phyloP scores from a whole-genome alignment of 768 basidiomycete genomes.

The Sporobolomyces phaffii region DNA sequence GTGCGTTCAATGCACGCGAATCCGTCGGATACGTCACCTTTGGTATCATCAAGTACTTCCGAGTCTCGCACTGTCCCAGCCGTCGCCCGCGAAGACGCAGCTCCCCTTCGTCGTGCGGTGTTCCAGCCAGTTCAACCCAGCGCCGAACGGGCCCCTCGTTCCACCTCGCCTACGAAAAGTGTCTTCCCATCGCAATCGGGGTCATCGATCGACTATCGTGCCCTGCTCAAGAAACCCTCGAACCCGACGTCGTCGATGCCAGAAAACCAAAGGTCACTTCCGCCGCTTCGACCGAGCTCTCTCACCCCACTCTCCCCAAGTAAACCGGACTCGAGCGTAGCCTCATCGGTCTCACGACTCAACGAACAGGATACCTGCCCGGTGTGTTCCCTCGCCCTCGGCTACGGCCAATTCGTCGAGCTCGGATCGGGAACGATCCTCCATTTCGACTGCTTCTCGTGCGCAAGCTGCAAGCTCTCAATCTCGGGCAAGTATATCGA shows the following conservation, averaged over 20 bases:
- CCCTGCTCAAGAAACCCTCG: too few relatives aligned
- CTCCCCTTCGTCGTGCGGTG: not conserved
- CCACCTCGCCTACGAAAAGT: not conserved
- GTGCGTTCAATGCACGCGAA: too few relatives aligned
- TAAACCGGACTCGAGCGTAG: not conserved
- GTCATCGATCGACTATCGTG: too few relatives aligned
- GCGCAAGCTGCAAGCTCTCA: conserved; percentile 13
- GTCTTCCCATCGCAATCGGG: not conserved
- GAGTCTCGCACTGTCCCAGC: too few relatives aligned
- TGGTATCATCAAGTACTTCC: too few relatives aligned
- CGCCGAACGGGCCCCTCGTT: not conserved
- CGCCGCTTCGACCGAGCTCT: not conserved
- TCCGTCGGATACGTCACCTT: too few relatives aligned
- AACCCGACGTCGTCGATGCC: too few relatives aligned
- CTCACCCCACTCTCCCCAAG: not conserved
- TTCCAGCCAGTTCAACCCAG: not conserved
- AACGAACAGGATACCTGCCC: conserved; percentile 7
- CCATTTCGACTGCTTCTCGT: conserved; percentile 27
- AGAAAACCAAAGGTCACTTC: not conserved
- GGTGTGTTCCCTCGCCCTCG: conserved; percentile 6
- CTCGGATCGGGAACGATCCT: conserved; percentile 5
- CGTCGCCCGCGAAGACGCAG: not conserved
- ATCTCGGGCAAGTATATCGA: conserved; percentile 20
- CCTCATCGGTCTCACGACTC: not conserved
- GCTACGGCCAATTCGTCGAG: conserved; percentile 30